These are phyloP conservation scores for Penicillium sp. DNA, from an alignment of 2,329 filamentous ascomycete species.

Conservation along the genomic window DNA sequence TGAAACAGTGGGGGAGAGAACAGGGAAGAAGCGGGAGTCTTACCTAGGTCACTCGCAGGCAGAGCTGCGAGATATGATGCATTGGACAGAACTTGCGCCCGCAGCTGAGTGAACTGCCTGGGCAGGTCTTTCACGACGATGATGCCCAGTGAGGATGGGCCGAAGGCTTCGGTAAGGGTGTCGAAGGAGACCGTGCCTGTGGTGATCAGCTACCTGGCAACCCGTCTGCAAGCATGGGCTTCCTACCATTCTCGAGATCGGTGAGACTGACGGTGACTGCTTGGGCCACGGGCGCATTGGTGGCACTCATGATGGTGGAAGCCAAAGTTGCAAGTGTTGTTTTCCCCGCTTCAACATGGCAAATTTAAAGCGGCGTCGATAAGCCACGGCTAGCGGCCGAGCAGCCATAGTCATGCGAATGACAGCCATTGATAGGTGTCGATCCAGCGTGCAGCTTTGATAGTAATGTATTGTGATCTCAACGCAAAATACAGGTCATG, in stretches of 20 bases:
- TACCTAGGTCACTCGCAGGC: slow-evolving; percentile 67
- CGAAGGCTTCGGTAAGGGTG: slow-evolving; percentile 67
- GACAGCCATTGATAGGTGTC: too few relatives aligned
- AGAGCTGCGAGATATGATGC: slow-evolving; percentile 86
- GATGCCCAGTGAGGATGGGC: slow-evolving; percentile 84
- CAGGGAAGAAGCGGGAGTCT: not conserved
- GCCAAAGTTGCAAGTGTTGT: slow-evolving; percentile 5
- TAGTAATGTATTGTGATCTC: too few relatives aligned
- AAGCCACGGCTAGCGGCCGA: slow-evolving; percentile 21
- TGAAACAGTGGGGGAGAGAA: too few relatives aligned
- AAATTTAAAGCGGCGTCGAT: slow-evolving; percentile 10
- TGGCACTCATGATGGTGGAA: slow-evolving; percentile 14
- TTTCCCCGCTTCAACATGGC: slow-evolving; percentile 18
- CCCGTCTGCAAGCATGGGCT: not conserved
- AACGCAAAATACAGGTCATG: too few relatives aligned
- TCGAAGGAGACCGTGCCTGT: slow-evolving; percentile 44
- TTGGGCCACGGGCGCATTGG: slow-evolving; percentile 30
- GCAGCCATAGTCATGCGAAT: too few relatives aligned
- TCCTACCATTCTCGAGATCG: slow-evolving; percentile 48
- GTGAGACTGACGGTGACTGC: slow-evolving; percentile 50
- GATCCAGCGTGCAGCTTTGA: too few relatives aligned
- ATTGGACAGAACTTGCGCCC: slow-evolving; percentile 74
- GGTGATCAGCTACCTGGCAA: slow-evolving; percentile 6
- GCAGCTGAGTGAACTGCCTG: slow-evolving; percentile 65
- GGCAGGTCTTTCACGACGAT: slow-evolving; percentile 89